Percentiles rank a stretch among this genome's conserved stretches.
These are phyloP conservation scores for Stenocarpella maydis DNA, from an alignment of 2,329 filamentous ascomycete genomes.

Conservation along the genomic window DNA sequence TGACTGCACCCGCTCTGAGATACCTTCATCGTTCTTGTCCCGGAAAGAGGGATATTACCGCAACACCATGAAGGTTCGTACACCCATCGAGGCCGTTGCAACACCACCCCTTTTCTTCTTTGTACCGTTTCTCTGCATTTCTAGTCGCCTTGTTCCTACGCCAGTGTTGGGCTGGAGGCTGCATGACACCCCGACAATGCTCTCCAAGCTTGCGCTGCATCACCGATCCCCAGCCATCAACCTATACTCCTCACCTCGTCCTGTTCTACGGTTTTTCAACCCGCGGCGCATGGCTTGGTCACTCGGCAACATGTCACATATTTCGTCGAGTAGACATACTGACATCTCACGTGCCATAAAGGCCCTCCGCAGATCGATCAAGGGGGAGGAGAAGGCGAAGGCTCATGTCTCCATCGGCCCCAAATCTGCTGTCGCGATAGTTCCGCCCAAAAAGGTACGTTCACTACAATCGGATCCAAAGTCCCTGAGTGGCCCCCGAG, in stretches of 20 bases:
- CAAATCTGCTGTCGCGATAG: conserved; percentile 87
- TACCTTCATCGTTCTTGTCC: conserved; percentile 7
- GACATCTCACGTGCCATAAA: conserved; percentile 58
- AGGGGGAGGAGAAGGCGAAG: conserved; percentile 79
- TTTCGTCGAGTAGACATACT: conserved; percentile 42
- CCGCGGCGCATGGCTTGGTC: not conserved
- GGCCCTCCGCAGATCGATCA: conserved; percentile 88
- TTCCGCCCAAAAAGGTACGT: conserved; percentile 90
- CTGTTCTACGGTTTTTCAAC: conserved; percentile 31
- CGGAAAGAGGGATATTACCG: conserved; percentile 25
- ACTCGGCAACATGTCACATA: not conserved
- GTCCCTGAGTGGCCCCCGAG: not conserved
- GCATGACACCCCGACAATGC: not conserved
- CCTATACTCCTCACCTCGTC: not conserved
- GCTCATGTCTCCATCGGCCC: conserved; percentile 80
- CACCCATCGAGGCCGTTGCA: conserved; percentile 15
- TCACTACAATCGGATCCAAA: not conserved
- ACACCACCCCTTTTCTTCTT: not conserved
- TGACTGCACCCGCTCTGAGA: conserved; percentile 27
- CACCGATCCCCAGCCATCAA: not conserved
- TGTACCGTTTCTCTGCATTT: not conserved
- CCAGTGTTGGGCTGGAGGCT: not conserved
- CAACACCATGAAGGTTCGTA: conserved; percentile 33
- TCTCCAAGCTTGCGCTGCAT: conserved; percentile 6
- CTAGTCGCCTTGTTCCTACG: not conserved